These are phyloP conservation scores for Plantago elongata DNA, from an alignment of 257 asterid species.

Conservation along the genomic window DNA sequence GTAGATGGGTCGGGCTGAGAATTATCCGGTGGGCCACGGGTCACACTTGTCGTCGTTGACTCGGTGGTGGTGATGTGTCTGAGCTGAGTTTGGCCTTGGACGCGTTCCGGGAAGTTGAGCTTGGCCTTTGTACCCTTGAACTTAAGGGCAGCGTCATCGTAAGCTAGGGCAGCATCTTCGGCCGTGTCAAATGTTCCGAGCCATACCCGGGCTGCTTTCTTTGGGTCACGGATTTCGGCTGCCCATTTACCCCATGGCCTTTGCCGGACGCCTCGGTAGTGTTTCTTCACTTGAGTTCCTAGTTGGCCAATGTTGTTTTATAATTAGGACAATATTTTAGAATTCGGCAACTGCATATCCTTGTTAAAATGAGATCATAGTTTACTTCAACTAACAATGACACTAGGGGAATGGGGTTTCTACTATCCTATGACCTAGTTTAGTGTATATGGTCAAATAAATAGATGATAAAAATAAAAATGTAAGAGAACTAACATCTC, in stretches of 20 bases:
- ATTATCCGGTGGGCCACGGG: not conserved
- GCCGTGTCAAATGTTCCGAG: slow-evolving; percentile 81
- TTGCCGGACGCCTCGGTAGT: slow-evolving; percentile 79
- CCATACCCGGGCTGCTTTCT: slow-evolving; percentile 84
- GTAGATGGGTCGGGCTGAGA: slow-evolving; percentile 14
- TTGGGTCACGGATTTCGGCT: slow-evolving; percentile 78
- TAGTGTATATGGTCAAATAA: too few species aligned
- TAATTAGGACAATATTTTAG: not conserved
- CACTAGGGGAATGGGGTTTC: too few species aligned
- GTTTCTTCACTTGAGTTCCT: slow-evolving; percentile 36
- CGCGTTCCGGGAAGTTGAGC: slow-evolving; percentile 75
- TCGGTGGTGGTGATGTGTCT: slow-evolving; percentile 7
- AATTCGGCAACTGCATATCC: not conserved
- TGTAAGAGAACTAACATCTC: too few species aligned
- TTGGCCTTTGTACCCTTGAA: slow-evolving; percentile 90
- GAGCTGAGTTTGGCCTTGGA: slow-evolving; percentile 38
- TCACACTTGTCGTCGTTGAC: not conserved
- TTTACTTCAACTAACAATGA: too few species aligned
- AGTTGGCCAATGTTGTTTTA: not conserved
- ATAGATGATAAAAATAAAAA: too few species aligned
- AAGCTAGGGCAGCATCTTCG: slow-evolving; percentile 87
- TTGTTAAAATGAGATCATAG: not conserved
- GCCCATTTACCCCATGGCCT: slow-evolving; percentile 98
- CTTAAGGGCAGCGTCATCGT: slow-evolving; percentile 75
- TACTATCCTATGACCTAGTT: too few species aligned